Evolutionary conservation across 768 basidiomycete genomes (phyloP), one percentile per base, ranked within the genome.

Genomic region (Phylloporus sp.): DNA sequence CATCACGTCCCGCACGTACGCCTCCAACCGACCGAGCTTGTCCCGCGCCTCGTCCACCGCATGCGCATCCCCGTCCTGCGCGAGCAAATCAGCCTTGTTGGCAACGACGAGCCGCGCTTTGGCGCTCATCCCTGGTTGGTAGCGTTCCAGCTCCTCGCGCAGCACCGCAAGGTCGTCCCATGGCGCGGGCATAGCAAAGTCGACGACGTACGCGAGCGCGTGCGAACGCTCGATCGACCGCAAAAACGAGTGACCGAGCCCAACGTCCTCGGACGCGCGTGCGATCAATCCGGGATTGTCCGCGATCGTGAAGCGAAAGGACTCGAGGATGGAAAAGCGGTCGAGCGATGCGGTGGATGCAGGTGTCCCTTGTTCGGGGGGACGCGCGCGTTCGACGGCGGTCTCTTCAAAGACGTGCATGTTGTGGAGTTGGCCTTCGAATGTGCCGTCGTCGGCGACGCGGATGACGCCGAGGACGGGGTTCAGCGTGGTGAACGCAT

Each of bases 241-340:
- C 23, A 99, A 68, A 73, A 98, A 98, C 2, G 88, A 86, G 66
- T 97, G 92, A 0, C 95, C 96, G 3, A 98, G 77, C 4, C 94
- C 96, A 39, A 91, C 82, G 62, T 95, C 89, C 58, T 90, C 82
- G 3, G 90, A 88, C 3, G 93, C 89, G 13, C 78, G 74, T 9
- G 80, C 77, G 46, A 98, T 83, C 36, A 98, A 81, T 8, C 96
- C 96, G 0, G 96, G 96, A 61, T 97, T 98, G 69, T 99, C 96
- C 29, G 93, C 90, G 54, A 99, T 83, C 13, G 92, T 96, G 73
- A 98, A 96, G 9, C 96, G 80, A 64, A 90, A 85, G 5, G 73
- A 68, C 66, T 98, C 94, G 34, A 72, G 71, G 26, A 79, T 56
- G 57, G 83, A 78, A 49, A 83, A 84, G 29, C 69, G 68, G 56